These are phyloP conservation scores for Leccinum sublutescens DNA, from an alignment of 768 basidiomycete species.

Conservation along the genomic window DNA sequence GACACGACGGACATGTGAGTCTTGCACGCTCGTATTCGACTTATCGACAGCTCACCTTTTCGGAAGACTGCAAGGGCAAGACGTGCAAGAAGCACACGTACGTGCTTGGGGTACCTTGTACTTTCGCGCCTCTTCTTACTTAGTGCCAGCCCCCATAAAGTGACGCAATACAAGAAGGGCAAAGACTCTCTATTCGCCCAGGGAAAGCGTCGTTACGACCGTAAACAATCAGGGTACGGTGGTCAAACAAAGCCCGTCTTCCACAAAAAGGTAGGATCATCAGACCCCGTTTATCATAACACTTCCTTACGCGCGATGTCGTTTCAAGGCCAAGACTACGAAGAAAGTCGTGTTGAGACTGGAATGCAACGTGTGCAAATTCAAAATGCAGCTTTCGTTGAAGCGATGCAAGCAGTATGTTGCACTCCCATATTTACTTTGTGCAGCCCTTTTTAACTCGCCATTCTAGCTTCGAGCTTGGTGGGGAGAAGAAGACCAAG, in stretches of 20 bases:
- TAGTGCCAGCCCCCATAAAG: slow-evolving; percentile 86
- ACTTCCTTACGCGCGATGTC: not conserved
- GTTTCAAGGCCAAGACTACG: slow-evolving; percentile 84
- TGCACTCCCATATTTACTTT: not conserved
- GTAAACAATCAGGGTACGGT: slow-evolving; percentile 98
- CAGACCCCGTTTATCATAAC: not conserved
- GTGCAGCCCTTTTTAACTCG: not conserved
- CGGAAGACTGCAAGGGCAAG: slow-evolving; percentile 91
- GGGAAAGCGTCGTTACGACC: slow-evolving; percentile 99
- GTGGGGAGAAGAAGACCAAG: slow-evolving; percentile 99
- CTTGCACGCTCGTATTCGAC: not conserved
- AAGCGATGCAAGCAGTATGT: slow-evolving; percentile 99
- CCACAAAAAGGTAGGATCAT: slow-evolving; percentile 85
- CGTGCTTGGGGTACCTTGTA: slow-evolving; percentile 30
- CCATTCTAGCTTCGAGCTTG: slow-evolving; percentile 85
- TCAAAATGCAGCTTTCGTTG: slow-evolving; percentile 93
- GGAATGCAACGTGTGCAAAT: slow-evolving; percentile 98
- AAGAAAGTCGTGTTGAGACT: slow-evolving; percentile 99
- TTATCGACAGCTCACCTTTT: slow-evolving; percentile 7
- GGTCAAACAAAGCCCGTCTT: slow-evolving; percentile 99
- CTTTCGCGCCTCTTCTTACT: not conserved
- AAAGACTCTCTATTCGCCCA: slow-evolving; percentile 97
- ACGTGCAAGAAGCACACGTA: slow-evolving; percentile 97
- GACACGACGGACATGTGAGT: slow-evolving; percentile 95
- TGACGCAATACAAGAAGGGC: slow-evolving; percentile 99